Evolutionary conservation across 306 rosid species (phyloP), one percentile per base, ranked within the genome.

Genomic region (Fragaria ananassa): DNA sequence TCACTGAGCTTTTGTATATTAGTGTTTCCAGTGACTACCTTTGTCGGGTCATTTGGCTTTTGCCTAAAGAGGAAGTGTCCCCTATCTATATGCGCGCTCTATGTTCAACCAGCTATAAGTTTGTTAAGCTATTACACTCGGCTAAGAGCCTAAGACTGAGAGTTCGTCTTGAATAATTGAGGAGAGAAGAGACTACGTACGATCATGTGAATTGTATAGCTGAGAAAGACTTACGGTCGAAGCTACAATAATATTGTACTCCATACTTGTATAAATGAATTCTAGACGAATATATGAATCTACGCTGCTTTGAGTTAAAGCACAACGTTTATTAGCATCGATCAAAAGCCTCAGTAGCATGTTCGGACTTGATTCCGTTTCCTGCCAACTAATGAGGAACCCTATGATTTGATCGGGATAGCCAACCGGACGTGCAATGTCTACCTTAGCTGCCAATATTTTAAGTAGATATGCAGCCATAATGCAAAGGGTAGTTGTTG

Each of bases 101-200:
- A 21, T 47, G 12, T 57, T 21, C 37, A 25, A 25, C 58, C 0
- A 27, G 23, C 39, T 68, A 25, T 23, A 13, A 7, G 4, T 13
- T 17, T 58, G 18, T 19, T 10, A 29, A 10, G 17, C 1, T 6
- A 61, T 15, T 61, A 12, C 14, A n/a, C 31, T 72, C 57, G 67
- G 53, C 25, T 6, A 14, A 14, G 42, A 29, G 31, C 31, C 31
- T 29, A 29, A 29, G 31, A 29, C 68, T 15, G 9, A 29, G 18
- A 61, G 42, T 29, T 27, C 67, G 21, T 47, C 58, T 46, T 23
- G 81, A 47, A 78, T 78, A 70, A 61, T 78, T 46, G 51, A 60
- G 65, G 81, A 41, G 54, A 61, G 35, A 78, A 49, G 34, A 39
- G 11, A 9, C 34, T 57, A 10, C 31, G 6, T 21, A 57, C 6